Base-by-base conservation (phyloP, 139 green algal genomes). In the Coelastrella sp. region DNA sequence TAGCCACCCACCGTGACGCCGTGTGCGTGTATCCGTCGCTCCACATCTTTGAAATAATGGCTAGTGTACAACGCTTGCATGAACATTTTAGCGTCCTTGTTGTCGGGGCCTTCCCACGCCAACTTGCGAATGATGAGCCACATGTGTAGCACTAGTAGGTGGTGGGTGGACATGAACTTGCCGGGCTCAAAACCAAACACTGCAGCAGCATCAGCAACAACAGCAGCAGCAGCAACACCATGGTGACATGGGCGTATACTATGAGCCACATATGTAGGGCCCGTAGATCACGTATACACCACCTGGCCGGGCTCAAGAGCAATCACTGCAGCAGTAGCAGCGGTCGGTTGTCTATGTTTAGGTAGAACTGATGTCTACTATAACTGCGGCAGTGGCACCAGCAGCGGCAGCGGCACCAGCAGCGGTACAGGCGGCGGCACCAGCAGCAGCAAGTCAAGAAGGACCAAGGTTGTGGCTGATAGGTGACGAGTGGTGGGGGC, bases 111-210 rank as follows among this genome's bases (percentile, higher is more conserved):
- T 80, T 89, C 73, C 32, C 23, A n/a, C 2, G 71, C 66, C 76
- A 95, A 64, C 8, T 92, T 90, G 66, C 91, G 58, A 20, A 94
- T 88, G 7, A 94, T 61, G n/a, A 95, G 85, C 93, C 93, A 95
- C 85, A 94, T 91, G 85, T 94, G 91, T 80, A 95, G 66, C 13
- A 87, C 86, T 56, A 94, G 85, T 60, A 95, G 81, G 7, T 84
- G 82, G 91, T 93, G 93, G 2, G 86, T 92, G 11, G 89, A 90
- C 89, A 92, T 94, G 81, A 95, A 94, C 0, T 87, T 83, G 0
- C 47, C 77, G 8, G 76, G 73, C 5, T 94, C 92, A 58, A 94
- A 61, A n/a, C 90, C 92, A 57, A 94, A 86, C 7, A 89, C 92
- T 92, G 80, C 5, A 59, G 58, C 5, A 16, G 89, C 59, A 65